These are phyloP conservation scores for Thalassiosira profunda DNA, from an alignment of 108 stramenopile species.

Conservation along the genomic window DNA sequence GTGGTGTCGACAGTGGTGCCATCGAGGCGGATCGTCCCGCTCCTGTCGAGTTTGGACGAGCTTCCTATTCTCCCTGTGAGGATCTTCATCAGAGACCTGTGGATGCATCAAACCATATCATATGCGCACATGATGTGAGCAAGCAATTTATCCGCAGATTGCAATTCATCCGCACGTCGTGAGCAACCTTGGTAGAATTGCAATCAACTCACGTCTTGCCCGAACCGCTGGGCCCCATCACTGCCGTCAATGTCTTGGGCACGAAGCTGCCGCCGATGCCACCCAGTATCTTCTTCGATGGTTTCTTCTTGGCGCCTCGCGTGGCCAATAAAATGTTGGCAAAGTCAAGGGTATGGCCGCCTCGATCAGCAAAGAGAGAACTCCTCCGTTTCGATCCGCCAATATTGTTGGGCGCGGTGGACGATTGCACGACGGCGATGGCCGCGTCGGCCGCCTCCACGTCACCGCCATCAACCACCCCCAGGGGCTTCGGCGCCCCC, in stretches of 20 bases:
- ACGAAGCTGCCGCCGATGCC: constrained; percentile 68
- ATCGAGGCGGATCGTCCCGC: constrained; percentile 46
- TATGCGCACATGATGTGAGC: too few relatives aligned
- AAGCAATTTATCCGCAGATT: too few relatives aligned
- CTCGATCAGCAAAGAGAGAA: not conserved
- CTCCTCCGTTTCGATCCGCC: too few relatives aligned
- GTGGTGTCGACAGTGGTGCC: constrained; percentile 52
- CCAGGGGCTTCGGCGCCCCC: too few relatives aligned
- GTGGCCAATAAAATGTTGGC: not conserved
- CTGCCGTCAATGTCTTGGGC: constrained; percentile 55
- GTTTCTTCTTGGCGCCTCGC: constrained; percentile 5
- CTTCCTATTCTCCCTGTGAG: constrained; percentile 58
- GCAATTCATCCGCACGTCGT: too few relatives aligned
- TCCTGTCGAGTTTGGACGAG: constrained; percentile 20
- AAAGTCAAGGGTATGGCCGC: not conserved
- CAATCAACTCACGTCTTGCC: too few relatives aligned
- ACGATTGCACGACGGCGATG: too few relatives aligned
- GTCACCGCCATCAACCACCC: too few relatives aligned
- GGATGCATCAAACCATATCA: constrained; percentile 58
- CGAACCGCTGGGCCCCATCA: too few relatives aligned
- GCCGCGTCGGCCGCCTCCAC: too few relatives aligned
- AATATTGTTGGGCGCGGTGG: too few relatives aligned
- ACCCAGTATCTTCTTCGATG: constrained; percentile 35
- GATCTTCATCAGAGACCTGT: constrained; percentile 71
- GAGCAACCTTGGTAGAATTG: too few relatives aligned